A percentile compares a stretch with the other conserved stretches of the same genome.
phyloP scores from a whole-genome alignment of 2,329 filamentous ascomycete species.

The Epichloe scottii region DNA sequence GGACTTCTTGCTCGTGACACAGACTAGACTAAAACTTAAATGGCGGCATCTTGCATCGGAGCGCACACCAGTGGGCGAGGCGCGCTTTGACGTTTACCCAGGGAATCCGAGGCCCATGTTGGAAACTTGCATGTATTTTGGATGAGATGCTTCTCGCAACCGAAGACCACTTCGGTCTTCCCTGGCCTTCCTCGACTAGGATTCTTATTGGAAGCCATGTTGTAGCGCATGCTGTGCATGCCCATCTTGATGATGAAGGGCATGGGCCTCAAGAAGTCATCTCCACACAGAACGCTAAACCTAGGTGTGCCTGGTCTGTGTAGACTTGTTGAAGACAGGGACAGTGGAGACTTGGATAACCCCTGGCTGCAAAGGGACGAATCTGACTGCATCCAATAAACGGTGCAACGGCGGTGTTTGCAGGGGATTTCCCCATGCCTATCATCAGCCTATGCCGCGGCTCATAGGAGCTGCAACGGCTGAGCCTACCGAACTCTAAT shows the following conservation, averaged over 20 bases:
- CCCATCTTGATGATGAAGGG: background rate
- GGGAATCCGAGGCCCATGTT: background rate
- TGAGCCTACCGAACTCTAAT: background rate
- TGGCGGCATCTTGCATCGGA: conserved; percentile 7
- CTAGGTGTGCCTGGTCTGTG: background rate
- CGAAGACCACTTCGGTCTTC: background rate
- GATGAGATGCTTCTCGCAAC: background rate
- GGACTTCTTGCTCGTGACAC: conserved; percentile 1
- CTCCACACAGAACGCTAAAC: conserved; percentile 1
- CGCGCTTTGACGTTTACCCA: background rate
- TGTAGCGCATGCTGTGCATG: conserved; percentile 3
- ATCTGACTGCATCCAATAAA: background rate
- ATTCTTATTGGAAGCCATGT: background rate
- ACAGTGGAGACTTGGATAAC: background rate
- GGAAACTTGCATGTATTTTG: background rate
- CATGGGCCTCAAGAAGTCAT: background rate
- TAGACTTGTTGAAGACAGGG: background rate
- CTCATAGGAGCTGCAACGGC: background rate
- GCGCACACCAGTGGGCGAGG: background rate
- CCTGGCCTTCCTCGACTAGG: background rate
- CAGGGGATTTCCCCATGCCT: background rate
- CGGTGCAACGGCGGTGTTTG: background rate
- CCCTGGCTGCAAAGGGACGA: background rate
- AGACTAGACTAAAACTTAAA: background rate
- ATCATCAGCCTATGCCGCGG: background rate